A percentile compares a stretch with the other conserved stretches of the same genome.
Conservation (phyloP, 768 basidiomycete genomes). For the Guyanaporus albipodus region DNA sequence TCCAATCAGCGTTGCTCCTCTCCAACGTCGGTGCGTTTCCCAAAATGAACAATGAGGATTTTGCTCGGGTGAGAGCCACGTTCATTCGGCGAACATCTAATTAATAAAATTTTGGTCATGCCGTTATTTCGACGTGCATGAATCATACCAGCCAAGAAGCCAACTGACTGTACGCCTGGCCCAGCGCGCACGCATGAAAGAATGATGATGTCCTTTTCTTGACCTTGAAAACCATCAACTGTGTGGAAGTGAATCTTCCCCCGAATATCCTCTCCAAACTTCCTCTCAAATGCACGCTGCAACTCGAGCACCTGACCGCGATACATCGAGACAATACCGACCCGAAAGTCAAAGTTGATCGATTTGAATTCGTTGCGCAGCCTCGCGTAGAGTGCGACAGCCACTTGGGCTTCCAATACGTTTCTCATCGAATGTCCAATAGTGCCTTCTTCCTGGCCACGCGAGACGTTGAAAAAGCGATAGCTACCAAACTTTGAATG, state of each 20-base stretch:
- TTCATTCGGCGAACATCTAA: slow-evolving; percentile 89
- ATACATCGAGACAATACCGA: slow-evolving; percentile 91
- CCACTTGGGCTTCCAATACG: slow-evolving; percentile 64
- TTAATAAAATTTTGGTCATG: neutral
- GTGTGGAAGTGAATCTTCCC: slow-evolving; percentile 89
- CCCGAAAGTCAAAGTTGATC: slow-evolving; percentile 49
- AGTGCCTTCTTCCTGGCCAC: slow-evolving; percentile 56
- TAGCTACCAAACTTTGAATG: slow-evolving; percentile 79
- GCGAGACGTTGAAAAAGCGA: slow-evolving; percentile 78
- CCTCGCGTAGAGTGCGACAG: slow-evolving; percentile 71
- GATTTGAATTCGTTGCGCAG: slow-evolving; percentile 62
- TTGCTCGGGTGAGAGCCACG: slow-evolving; percentile 96
- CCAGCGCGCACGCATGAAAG: slow-evolving; percentile 95
- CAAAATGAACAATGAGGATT: slow-evolving; percentile 89
- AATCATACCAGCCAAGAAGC: slow-evolving; percentile 75
- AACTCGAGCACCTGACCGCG: slow-evolving; percentile 82
- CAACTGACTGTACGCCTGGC: slow-evolving; percentile 73
- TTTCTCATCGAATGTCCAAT: slow-evolving; percentile 75
- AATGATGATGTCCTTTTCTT: slow-evolving; percentile 98
- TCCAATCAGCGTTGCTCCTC: slow-evolving; percentile 79
- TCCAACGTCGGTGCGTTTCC: slow-evolving; percentile 89
- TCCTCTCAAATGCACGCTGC: slow-evolving; percentile 58
- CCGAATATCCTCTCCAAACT: slow-evolving; percentile 69
- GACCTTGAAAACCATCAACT: slow-evolving; percentile 98
- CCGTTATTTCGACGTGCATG: neutral